Evolutionary conservation across 257 asterid species (phyloP), one percentile per base, ranked within the genome.

Genomic region (Gentiana macrophylla): DNA sequence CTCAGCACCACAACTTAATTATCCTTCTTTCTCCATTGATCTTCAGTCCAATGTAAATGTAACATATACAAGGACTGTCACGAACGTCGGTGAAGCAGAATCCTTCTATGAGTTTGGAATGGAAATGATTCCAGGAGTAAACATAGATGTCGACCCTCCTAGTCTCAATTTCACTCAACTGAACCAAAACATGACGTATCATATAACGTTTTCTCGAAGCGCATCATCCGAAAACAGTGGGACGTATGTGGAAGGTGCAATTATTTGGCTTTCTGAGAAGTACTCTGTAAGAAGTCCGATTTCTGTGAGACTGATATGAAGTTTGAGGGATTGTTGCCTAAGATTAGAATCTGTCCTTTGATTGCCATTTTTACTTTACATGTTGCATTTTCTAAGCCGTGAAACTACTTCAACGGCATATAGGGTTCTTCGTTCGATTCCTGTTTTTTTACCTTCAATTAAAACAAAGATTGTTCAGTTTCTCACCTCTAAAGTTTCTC

Each of bases 221-320:
- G 0, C 52, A 0, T 41, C 46, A 41, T 41, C 10, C 9, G 46
- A 41, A 41, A 41, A 10, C 46, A 41, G 9, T 41, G 46, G 8
- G 46, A 41, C 46, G 46, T 41, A 41, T 4, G 46, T 41, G 5
- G 46, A 63, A 55, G 68, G 68, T 36, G 11, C 43, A 47, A 32
- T 63, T 2, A 13, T 13, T 5, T 63, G 55, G 56, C 32, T 33
- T 35, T 63, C 68, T 10, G 4, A 15, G 2, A 55, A 48, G 24
- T 49, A 47, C 37, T 4, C 12, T 4, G 61, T 49, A 3, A 46
- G 62, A 36, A 63, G 62, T 38, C 68, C 68, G 24, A 48, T 63
- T 15, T 46, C 60, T 24, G 56, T 37, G 32, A 11, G 3, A 7
- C 46, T 41, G 6, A 3, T 41, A 41, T 41, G 8, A 41, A 41